phyloP scores from a whole-genome alignment of 768 basidiomycete genomes.

The Lyophyllum semitale region DNA sequence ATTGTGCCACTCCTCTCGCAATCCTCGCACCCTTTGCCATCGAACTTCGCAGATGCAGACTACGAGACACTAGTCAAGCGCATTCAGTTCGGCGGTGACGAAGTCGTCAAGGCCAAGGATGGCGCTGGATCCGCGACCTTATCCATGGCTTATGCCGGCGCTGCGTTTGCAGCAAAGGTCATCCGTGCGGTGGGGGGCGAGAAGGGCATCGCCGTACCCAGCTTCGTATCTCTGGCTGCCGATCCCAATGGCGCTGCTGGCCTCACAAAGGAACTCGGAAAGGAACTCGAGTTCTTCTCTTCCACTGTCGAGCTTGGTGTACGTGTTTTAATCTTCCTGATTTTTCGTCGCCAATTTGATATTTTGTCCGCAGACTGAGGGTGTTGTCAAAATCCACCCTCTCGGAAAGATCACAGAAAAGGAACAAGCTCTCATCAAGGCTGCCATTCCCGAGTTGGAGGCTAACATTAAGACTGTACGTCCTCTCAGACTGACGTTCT shows the following conservation, averaged over 20 bases:
- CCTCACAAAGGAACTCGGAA: slow-evolving; percentile 77
- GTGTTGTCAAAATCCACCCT: slow-evolving; percentile 80
- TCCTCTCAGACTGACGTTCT: slow-evolving; percentile 10
- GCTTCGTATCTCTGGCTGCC: slow-evolving; percentile 78
- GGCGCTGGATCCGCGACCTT: slow-evolving; percentile 94
- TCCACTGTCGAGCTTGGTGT: slow-evolving; percentile 88
- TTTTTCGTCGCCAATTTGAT: slow-evolving; percentile 8
- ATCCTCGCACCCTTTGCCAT: slow-evolving; percentile 75
- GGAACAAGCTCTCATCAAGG: slow-evolving; percentile 77
- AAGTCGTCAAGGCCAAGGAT: slow-evolving; percentile 98
- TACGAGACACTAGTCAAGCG: slow-evolving; percentile 73
- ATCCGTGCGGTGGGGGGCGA: slow-evolving; percentile 86
- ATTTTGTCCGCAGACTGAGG: slow-evolving; percentile 56
- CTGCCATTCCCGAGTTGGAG: slow-evolving; percentile 78
- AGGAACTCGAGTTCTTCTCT: slow-evolving; percentile 85
- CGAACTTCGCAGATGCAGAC: slow-evolving; percentile 44
- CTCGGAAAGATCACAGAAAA: slow-evolving; percentile 72
- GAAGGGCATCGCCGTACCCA: slow-evolving; percentile 82
- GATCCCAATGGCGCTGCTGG: slow-evolving; percentile 71
- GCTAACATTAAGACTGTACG: slow-evolving; percentile 72
- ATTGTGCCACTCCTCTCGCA: slow-evolving; percentile 95
- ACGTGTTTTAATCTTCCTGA: slow-evolving; percentile 21
- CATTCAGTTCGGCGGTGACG: slow-evolving; percentile 95
- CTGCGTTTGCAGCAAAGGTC: slow-evolving; percentile 83
- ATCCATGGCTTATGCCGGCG: slow-evolving; percentile 95